phyloP scores from a whole-genome alignment of 768 basidiomycete genomes.

The Lanmaoa rubissima region DNA sequence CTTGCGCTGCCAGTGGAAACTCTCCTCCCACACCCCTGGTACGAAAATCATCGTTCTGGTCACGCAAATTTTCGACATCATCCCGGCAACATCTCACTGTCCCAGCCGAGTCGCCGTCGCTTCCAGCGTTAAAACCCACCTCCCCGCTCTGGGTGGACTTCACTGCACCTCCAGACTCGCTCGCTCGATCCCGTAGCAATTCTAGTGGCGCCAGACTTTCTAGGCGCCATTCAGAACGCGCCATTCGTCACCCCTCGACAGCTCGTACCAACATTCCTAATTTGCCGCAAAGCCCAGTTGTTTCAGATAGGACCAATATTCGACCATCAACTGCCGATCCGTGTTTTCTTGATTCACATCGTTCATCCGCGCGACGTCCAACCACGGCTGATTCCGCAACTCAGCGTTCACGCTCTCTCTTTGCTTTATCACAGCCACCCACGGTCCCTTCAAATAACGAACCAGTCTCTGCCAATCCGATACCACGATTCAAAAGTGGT shows the following conservation, averaged over 20 bases:
- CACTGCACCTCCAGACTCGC: slow-evolving; percentile 13
- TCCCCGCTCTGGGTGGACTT: slow-evolving; percentile 43
- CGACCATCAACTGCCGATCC: slow-evolving; percentile 21
- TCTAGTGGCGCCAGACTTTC: slow-evolving; percentile 35
- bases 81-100: slow-evolving; percentile 28
- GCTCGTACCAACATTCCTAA: slow-evolving; percentile 9
- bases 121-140: slow-evolving; percentile 41
- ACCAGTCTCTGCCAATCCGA: neutral
- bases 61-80: slow-evolving; percentile 46
- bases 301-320: slow-evolving; percentile 6
- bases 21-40: slow-evolving; percentile 40
- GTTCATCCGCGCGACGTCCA: slow-evolving; percentile 34
- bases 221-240: slow-evolving; percentile 44
- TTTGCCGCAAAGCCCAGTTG: slow-evolving; percentile 10
- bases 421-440: slow-evolving; percentile 25
- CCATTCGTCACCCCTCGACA: slow-evolving; percentile 9
- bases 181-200: slow-evolving; percentile 19
- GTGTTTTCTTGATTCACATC: slow-evolving; percentile 13
- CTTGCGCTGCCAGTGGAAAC: slow-evolving; percentile 21
- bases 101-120: slow-evolving; percentile 33
- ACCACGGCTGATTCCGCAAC: slow-evolving; percentile 41
- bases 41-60: slow-evolving; percentile 70
- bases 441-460: slow-evolving; percentile 12
- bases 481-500: slow-evolving; percentile 20
- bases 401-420: slow-evolving; percentile 32